Percentiles rank a stretch among this genome's conserved stretches.
These are phyloP conservation scores for Colletotrichum sp. DNA, from an alignment of 2,329 filamentous ascomycete genomes.

Conservation along the genomic window DNA sequence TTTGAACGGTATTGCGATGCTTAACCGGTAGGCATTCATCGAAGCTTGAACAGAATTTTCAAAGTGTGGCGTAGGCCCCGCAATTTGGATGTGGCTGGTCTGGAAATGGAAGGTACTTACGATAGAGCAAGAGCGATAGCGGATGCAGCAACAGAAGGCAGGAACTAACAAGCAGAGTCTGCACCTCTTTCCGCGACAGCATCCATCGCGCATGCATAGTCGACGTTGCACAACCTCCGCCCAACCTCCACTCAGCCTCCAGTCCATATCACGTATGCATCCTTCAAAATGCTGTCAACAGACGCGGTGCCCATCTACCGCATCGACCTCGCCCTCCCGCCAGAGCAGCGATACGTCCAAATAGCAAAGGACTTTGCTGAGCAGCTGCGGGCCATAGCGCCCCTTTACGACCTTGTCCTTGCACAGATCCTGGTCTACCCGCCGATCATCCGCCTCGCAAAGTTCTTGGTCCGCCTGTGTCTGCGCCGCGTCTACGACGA, in stretches of 20 bases:
- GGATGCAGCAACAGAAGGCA: not conserved
- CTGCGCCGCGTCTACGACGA: constrained; percentile 54
- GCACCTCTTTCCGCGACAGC: not conserved
- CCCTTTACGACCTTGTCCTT: constrained; percentile 56
- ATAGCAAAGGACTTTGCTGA: constrained; percentile 50
- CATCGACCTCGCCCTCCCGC: constrained; percentile 61
- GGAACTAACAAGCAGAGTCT: not conserved
- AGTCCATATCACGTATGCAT: not conserved
- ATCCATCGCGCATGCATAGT: not conserved
- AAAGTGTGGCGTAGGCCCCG: not conserved
- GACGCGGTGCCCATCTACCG: constrained; percentile 23
- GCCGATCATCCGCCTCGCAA: constrained; percentile 29
- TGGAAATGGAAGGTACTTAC: not conserved
- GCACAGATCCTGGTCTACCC: constrained; percentile 24
- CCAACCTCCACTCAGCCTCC: not conserved
- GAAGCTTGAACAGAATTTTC: not conserved
- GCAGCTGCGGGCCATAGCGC: constrained; percentile 45
- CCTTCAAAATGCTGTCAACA: not conserved
- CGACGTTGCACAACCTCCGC: not conserved
- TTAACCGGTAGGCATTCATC: not conserved
- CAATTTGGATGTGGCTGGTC: not conserved
- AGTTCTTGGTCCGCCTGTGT: constrained; percentile 45
- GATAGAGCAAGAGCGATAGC: not conserved
- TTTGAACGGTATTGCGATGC: too few species aligned
- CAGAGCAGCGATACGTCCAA: constrained; percentile 53